These are phyloP conservation scores for Lecanoromycetidae sp. DNA, from an alignment of 2,329 filamentous ascomycete species.

Conservation along the genomic window DNA sequence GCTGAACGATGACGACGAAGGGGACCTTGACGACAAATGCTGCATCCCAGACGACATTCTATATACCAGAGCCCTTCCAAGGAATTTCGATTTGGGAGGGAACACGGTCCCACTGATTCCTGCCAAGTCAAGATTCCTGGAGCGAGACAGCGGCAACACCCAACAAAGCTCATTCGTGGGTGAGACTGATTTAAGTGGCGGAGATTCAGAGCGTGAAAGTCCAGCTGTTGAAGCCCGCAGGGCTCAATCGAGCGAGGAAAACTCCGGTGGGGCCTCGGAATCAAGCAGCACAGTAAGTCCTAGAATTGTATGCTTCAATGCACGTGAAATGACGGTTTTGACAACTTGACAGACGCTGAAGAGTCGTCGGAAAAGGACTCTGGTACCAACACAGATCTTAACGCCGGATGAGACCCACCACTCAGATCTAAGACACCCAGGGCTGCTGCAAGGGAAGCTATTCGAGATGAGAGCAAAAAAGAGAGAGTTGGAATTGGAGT, in stretches of 20 bases:
- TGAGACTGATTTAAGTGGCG: neutral
- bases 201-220: neutral
- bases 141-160: neutral
- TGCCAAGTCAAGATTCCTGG: neutral
- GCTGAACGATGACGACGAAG: neutral
- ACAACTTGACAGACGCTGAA: neutral
- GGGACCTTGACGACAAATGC: neutral
- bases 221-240: neutral
- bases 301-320: neutral
- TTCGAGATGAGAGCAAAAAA: conserved; percentile 5
- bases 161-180: neutral
- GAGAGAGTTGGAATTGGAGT: neutral
- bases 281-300: neutral
- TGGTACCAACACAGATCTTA: neutral
- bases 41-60: neutral
- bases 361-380: neutral
- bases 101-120: neutral
- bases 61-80: neutral
- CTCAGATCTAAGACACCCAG: neutral
- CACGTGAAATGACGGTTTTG: neutral
- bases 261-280: neutral
- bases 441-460: conserved; percentile 1
- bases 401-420: neutral
- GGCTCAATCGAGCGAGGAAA: neutral
- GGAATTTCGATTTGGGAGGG: neutral